Evolutionary conservation across 2,329 filamentous ascomycete species (phyloP), one percentile per base, ranked within the genome.

Genomic region (Colletotrichum horii): DNA sequence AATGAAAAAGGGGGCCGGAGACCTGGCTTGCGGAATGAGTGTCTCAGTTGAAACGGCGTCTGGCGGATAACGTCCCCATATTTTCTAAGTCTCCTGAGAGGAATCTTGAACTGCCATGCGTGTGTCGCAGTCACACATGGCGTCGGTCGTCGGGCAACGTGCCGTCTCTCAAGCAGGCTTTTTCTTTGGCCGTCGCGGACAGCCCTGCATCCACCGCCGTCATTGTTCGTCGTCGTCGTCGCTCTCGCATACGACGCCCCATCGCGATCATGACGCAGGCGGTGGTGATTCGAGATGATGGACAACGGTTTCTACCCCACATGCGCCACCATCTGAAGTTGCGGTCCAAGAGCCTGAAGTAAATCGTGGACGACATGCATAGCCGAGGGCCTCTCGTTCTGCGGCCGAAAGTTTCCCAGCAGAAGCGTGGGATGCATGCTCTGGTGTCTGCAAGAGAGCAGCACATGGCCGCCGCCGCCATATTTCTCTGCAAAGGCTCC

Each of bases 301-400:
- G n/a, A 62, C 30, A 32, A 30, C 32, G 24, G 30, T 34, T 43
- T 70, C 58, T 55, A 72, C 75, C 66, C 74, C 66, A 74, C 74
- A 76, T 64, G 24, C 62, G 74, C 75, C 75, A 73, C 71, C 75
- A 76, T 76, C 66, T 75, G 52, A 68, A 69, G 74, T 70, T 68
- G 38, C 28, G 52, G 52, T 55, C 32, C 68, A 71, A 52, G 22
- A 73, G 48, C 26, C 28, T 55, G 70, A 69, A 61, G 74, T 60
- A 66, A 69, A 68, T 68, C 69, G 72, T 68, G 71, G 75, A n/a
- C 71, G 70, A 68, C 78, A 79, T 84, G 83, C 83, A 85, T 84
- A 84, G 77, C 83, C 83, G 83, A 84, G 81, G 83, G 83, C 77
- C 82, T 81, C 81, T 80, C 77, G 78, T 81, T 82, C 81, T 84